Evolutionary conservation across 257 asterid genomes (phyloP).

Genomic region (Primulina eburnea): DNA sequence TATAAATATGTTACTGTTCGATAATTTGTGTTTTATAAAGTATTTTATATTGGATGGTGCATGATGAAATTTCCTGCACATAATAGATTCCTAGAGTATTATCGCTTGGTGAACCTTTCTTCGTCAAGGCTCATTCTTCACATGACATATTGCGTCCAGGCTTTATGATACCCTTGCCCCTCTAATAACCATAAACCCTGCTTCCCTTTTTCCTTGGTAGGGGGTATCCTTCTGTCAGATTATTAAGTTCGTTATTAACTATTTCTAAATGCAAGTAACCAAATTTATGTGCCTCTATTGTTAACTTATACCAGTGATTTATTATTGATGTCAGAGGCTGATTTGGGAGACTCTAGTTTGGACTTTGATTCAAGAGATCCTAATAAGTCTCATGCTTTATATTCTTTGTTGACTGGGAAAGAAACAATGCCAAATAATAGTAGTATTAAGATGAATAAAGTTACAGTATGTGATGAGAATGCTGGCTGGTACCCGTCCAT

Average conservation of each 20-base stretch:
- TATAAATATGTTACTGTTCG: neutral
- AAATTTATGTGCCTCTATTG: neutral
- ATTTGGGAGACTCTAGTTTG: conserved; percentile 49
- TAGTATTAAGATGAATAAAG: conserved; percentile 29
- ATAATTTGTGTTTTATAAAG: too few species aligned
- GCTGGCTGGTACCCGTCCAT: conserved; percentile 37
- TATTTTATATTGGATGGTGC: neutral
- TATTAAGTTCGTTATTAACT: conserved; percentile 15
- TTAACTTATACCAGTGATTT: conserved; percentile 17
- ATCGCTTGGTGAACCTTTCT: neutral
- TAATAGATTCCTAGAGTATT: neutral
- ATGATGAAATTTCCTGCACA: neutral
- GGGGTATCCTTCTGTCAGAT: neutral
- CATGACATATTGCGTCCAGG: neutral
- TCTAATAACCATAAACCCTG: neutral
- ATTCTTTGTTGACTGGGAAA: conserved; percentile 36
- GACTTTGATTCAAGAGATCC: conserved; percentile 55
- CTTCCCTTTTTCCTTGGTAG: neutral
- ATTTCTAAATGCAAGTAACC: neutral
- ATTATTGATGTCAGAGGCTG: conserved; percentile 59
- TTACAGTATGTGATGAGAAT: conserved; percentile 53
- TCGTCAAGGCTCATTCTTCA: neutral
- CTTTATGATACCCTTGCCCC: neutral
- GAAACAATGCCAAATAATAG: conserved; percentile 24
- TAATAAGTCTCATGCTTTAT: conserved; percentile 41